Conservation (phyloP, 208 protist species). For the Trypanosomatidae sp. region DNA sequence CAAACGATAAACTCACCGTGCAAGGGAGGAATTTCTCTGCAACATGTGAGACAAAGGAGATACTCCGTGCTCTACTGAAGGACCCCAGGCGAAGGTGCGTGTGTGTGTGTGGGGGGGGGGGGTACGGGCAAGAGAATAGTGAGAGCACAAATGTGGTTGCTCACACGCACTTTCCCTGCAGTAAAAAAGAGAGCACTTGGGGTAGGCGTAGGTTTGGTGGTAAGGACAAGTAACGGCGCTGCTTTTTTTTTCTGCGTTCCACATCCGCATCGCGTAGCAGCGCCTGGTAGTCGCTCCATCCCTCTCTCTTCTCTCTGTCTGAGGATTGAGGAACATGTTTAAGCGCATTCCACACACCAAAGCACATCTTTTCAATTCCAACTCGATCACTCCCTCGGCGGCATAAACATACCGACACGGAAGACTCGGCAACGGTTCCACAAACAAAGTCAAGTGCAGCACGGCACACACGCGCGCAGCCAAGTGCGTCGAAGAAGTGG, state of each 20-base stretch:
- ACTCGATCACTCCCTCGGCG: background rate
- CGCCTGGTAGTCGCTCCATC: background rate
- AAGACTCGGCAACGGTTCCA: background rate
- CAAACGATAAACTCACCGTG: background rate
- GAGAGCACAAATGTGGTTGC: background rate
- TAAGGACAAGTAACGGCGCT: background rate
- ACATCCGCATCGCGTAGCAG: background rate
- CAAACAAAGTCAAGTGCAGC: background rate
- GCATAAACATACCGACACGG: background rate
- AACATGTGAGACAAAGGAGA: background rate
- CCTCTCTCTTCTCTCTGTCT: background rate
- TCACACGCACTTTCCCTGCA: background rate
- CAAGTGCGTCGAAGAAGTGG: background rate
- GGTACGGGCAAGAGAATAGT: background rate
- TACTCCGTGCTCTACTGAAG: background rate
- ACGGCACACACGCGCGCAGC: background rate
- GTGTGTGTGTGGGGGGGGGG: background rate
- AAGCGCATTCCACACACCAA: background rate
- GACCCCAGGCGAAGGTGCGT: too few species aligned
- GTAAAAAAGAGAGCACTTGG: background rate
- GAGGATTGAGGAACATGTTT: background rate
- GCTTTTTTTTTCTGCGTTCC: background rate
- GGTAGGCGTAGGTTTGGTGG: background rate
- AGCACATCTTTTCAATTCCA: background rate
- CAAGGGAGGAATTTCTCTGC: background rate